phyloP scores from a whole-genome alignment of 2,329 filamentous ascomycete species.

The Pyrenochaeta sp. region DNA sequence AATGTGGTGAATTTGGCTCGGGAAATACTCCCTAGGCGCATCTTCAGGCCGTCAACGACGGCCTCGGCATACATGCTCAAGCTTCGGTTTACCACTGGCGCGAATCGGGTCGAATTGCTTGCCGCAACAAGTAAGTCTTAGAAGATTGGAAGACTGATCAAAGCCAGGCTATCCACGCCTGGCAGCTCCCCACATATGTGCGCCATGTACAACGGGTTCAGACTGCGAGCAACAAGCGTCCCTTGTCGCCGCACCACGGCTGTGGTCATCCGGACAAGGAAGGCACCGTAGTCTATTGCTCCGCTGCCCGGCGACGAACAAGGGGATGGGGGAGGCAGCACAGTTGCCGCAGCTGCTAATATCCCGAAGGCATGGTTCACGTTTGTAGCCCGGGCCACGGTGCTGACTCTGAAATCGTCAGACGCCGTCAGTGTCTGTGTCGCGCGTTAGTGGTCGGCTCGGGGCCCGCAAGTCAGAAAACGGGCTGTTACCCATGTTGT shows the following conservation, averaged over 20 bases:
- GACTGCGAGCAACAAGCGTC: constrained; percentile 6
- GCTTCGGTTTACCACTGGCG: constrained; percentile 8
- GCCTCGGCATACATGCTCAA: constrained; percentile 22
- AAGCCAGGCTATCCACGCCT: constrained; percentile 10
- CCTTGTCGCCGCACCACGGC: constrained; percentile 9
- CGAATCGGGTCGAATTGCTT: constrained; percentile 1
- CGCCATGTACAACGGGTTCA: constrained; percentile 6
- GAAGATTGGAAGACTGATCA: constrained; percentile 8
- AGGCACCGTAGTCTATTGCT: constrained; percentile 11
- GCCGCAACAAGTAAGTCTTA: constrained; percentile 13
- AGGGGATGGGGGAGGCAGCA: constrained; percentile 2
- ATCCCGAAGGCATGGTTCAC: constrained; percentile 19
- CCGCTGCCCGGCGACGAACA: constrained; percentile 16
- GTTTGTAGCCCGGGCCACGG: constrained; percentile 10
- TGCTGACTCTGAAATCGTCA: constrained; percentile 15
- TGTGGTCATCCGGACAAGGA: constrained; percentile 12
- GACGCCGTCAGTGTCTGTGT: constrained; percentile 6
- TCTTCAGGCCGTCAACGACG: constrained; percentile 4
- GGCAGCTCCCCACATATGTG: constrained; percentile 10
- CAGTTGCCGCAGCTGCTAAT: constrained; percentile 3
- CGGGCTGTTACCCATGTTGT: constrained; percentile 1
- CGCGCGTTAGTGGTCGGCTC: constrained; percentile 14
- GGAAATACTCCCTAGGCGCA: background rate
- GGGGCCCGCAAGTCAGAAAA: constrained; percentile 10
- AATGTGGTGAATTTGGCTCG: background rate